These are phyloP conservation scores for Candida tropicalis DNA, from an alignment of 1,139 yeast species.

Conservation along the genomic window DNA sequence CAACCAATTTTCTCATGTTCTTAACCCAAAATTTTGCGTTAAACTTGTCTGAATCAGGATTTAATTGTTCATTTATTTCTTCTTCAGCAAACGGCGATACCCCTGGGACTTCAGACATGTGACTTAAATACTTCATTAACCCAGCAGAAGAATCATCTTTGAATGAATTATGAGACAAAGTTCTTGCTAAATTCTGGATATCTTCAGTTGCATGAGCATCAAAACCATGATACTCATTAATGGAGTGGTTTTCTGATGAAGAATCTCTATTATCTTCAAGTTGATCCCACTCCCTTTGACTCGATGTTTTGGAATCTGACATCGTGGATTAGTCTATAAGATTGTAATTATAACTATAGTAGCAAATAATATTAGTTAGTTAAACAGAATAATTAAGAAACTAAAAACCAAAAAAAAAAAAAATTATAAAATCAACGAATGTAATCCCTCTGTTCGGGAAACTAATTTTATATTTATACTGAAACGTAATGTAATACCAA, in stretches of 20 bases:
- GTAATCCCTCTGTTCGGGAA: too few relatives aligned
- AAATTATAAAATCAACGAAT: too few relatives aligned
- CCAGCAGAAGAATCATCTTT: constrained; percentile 30
- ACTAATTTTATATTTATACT: too few relatives aligned
- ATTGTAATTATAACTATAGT: too few relatives aligned
- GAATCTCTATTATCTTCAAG: background rate
- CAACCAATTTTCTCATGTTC: constrained; percentile 57
- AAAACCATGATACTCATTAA: constrained; percentile 33
- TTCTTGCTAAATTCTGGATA: constrained; percentile 35
- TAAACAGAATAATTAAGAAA: too few relatives aligned
- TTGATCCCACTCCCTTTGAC: background rate
- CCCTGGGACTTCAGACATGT: constrained; percentile 58
- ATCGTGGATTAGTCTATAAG: too few relatives aligned
- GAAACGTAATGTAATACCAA: too few relatives aligned
- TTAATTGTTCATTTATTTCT: constrained; percentile 7
- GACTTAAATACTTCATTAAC: constrained; percentile 36
- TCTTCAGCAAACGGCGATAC: constrained; percentile 33
- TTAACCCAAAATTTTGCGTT: constrained; percentile 61
- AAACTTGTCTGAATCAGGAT: constrained; percentile 14
- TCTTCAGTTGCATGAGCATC: constrained; percentile 28
- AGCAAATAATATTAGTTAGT: too few relatives aligned
- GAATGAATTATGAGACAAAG: constrained; percentile 26
- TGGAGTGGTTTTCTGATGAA: constrained; percentile 22
- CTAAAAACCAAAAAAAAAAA: too few relatives aligned
- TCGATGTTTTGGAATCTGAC: background rate